A percentile compares a stretch with the other conserved stretches of the same genome.
Evolutionary conservation across 805 yeast genomes (phyloP).

Genomic region (Candida dajiaensis): DNA sequence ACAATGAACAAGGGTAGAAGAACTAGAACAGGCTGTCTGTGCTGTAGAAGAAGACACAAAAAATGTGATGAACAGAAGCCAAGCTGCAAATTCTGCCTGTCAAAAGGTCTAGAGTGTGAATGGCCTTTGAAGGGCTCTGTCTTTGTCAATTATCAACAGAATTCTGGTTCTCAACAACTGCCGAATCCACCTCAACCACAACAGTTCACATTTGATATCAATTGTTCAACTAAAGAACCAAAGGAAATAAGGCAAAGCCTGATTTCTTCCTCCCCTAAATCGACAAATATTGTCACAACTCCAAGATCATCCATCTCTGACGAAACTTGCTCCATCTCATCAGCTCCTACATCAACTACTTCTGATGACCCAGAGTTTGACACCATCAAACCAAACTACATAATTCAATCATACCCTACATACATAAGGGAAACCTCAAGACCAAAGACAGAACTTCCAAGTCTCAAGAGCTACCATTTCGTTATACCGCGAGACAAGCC

Average conservation of each 20-base stretch:
- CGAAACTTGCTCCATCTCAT: not conserved
- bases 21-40: slow-evolving; percentile 48
- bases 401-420: not conserved
- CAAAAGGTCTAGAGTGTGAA: slow-evolving; percentile 26
- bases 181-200: not conserved
- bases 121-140: slow-evolving; percentile 17
- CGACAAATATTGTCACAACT: not conserved
- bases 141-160: slow-evolving; percentile 11
- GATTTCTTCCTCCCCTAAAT: not conserved
- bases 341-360: not conserved
- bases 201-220: not conserved
- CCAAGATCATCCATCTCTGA: not conserved
- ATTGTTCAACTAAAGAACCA: not conserved
- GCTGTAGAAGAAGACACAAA: slow-evolving; percentile 57
- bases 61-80: slow-evolving; percentile 52
- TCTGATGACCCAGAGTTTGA: not conserved
- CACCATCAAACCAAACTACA: not conserved
- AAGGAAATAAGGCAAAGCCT: not conserved
- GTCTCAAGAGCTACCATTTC: slow-evolving; percentile 8
- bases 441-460: slow-evolving; percentile 3
- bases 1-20: slow-evolving; percentile 18
- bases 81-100: slow-evolving; percentile 36
- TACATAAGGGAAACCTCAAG: not conserved
- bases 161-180: not conserved
- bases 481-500: slow-evolving; percentile 6